Evolutionary conservation across 2,329 filamentous ascomycete genomes (phyloP).

Genomic region (Aspergillaceae sp.): DNA sequence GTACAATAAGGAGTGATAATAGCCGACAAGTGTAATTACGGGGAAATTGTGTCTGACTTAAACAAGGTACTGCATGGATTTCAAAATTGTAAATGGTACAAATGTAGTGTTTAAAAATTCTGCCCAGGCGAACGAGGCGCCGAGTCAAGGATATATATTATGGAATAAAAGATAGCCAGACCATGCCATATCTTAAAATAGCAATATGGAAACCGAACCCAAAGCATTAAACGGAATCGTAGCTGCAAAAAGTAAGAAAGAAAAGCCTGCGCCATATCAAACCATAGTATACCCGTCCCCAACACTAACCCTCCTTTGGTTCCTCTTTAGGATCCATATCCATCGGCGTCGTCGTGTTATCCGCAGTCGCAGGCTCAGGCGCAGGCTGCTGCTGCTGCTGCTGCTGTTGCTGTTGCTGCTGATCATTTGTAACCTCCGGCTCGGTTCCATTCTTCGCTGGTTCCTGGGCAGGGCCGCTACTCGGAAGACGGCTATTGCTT

Average conservation of each 20-base stretch:
- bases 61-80: no score
- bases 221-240: background rate
- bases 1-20: background rate
- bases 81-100: no score
- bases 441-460: background rate
- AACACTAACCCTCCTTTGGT: constrained; percentile 22
- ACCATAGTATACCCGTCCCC: background rate
- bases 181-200: background rate
- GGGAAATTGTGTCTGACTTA: no score
- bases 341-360: constrained; percentile 25
- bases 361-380: constrained; percentile 1
- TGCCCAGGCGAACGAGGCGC: no score
- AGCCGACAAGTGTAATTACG: background rate
- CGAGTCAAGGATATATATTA: no score
- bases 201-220: background rate
- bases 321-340: constrained; percentile 30
- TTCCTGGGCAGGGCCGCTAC: background rate
- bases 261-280: background rate
- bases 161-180: no score
- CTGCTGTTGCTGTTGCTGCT: no score
- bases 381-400: no score
- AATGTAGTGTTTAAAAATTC: no score
- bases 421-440: constrained; percentile 1
- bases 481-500: background rate
- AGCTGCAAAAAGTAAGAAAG: background rate